A percentile compares a stretch with the other conserved stretches of the same genome.
phyloP scores from a whole-genome alignment of 1,284 basidiomycete species.

The Tremellales sp. region DNA sequence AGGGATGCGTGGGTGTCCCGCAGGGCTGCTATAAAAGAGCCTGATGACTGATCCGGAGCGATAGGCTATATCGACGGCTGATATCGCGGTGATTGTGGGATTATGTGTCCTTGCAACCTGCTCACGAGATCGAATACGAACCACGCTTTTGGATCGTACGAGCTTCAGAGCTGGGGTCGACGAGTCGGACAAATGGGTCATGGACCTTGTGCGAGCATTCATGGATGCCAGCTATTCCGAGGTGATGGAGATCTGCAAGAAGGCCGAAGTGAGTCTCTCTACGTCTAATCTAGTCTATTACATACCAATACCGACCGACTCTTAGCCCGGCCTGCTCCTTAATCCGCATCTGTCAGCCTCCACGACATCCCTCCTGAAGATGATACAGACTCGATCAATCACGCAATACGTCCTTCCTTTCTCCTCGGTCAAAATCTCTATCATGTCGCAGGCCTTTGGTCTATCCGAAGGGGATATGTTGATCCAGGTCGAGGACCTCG shows the following conservation, averaged over 20 bases:
- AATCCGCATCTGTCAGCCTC: conserved; percentile 28
- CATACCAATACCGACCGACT: background rate
- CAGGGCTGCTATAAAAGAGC: background rate
- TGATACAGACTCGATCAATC: conserved; percentile 33
- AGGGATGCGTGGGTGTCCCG: conserved; percentile 27
- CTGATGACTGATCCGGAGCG: conserved; percentile 2
- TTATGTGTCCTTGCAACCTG: conserved; percentile 32
- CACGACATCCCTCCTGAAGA: conserved; percentile 13
- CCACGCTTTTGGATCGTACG: conserved; percentile 29
- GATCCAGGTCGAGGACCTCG: conserved; percentile 25
- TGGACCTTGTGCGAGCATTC: conserved; percentile 36
- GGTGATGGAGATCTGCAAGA: conserved; percentile 23
- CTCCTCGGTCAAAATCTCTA: conserved; percentile 28
- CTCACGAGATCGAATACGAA: conserved; percentile 24
- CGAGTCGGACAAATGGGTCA: conserved; percentile 33
- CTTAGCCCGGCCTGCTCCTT: conserved; percentile 26
- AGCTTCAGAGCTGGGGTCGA: conserved; percentile 33
- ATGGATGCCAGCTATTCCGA: conserved; percentile 38
- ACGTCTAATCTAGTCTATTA: background rate
- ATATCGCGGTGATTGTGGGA: conserved; percentile 33
- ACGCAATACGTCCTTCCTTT: conserved; percentile 44
- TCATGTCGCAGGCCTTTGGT: conserved; percentile 37
- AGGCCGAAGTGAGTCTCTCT: conserved; percentile 27
- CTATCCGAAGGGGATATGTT: conserved; percentile 22
- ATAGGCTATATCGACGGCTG: conserved; percentile 34